phyloP scores from a whole-genome alignment of 305 asterid genomes.

The Fraxinus ornus region DNA sequence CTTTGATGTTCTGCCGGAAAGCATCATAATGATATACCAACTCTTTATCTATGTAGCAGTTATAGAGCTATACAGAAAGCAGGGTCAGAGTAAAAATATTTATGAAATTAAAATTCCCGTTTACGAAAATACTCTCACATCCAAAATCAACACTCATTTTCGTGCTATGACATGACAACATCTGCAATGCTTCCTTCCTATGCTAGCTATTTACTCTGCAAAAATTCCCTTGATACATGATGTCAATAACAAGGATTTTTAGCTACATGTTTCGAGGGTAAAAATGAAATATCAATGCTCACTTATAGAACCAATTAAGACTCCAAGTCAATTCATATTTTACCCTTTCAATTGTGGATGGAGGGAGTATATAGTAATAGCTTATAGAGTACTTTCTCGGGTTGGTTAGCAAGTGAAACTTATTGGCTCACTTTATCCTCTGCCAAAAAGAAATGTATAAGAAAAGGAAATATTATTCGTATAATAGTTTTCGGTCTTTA shows the following conservation, averaged over 20 bases:
- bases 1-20: neutral
- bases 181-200: neutral
- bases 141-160: neutral
- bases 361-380: neutral
- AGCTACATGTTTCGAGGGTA: neutral
- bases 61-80: neutral
- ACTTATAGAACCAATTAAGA: neutral
- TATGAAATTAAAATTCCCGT: neutral
- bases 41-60: neutral
- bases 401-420: slow-evolving; percentile 17
- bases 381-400: slow-evolving; percentile 7
- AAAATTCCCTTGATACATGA: neutral
- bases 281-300: neutral
- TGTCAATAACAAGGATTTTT: neutral
- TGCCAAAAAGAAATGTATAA: slow-evolving; percentile 2
- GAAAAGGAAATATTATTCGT: neutral
- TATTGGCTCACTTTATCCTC: slow-evolving; percentile 8
- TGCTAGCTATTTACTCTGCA: neutral
- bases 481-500: neutral
- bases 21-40: neutral
- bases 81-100: neutral
- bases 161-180: neutral
- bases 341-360: neutral
- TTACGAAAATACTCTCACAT: neutral
- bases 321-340: neutral